Base-by-base conservation (phyloP, 2,329 filamentous ascomycete genomes). In the Trichoderma afroharzianum region DNA sequence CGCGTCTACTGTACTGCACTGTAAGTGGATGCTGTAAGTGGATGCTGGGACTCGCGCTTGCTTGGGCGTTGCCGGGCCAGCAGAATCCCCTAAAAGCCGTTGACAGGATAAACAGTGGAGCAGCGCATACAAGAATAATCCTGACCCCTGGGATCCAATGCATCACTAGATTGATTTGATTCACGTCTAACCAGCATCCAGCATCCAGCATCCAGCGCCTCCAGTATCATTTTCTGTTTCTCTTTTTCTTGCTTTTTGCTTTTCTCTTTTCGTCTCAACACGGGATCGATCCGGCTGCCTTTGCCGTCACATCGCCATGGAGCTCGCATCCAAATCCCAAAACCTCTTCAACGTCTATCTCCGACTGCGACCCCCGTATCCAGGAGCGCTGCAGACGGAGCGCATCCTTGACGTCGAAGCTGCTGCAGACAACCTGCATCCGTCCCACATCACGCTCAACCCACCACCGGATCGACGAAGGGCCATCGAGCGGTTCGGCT, bases 291-390 rank as follows among this genome's bases (percentile, higher is more conserved):
- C 36, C 3, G 63, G n/a, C 55, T 50, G 26, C 21, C 30, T 47
- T 6, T 9, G 7, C 50, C 53, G 55, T 50, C 53, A 61, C 6
- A 62, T 55, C 53, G 33, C 36, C 55, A 72, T 74, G 63, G 72
- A 74, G 26, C 71, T 64, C 28, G 71, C 75, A 71, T 80, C 82
- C 75, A 78, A 75, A 77, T 79, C 81, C 18, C 82, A 83, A 72
- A 89, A 88, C 73, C 88, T 98, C 47, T 98, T 98, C 80, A 92
- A 98, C 82, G 95, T 98, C 71, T 98, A 93, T 79, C 87, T 98
- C 53, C 93, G 95, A 63, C 85, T 98, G 63, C 91, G 92, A 18
- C 92, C 92, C n/a, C 87, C 91, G 4, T 84, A 84, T 71, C 78
- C 84, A 77, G 81, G 82, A 59, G 78, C 81, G 21, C 71, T 82